Conservation (phyloP, 208 protist species). For the Leishmania martiniquensis region DNA sequence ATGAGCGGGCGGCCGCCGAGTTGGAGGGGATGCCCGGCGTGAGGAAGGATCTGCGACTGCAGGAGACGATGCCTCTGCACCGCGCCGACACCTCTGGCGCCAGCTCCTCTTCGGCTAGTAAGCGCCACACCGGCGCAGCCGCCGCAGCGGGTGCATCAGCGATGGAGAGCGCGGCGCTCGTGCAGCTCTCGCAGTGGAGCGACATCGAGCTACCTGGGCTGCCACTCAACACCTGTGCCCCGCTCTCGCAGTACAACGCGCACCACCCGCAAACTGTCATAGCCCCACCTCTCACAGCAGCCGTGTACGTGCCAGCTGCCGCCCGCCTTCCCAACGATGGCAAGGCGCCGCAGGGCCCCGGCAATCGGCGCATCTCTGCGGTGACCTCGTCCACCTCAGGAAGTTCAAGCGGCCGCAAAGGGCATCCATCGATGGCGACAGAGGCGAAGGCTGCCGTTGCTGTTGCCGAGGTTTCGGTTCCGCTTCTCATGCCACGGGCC, state of each 20-base stretch:
- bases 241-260: conserved; percentile 63
- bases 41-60: conserved; percentile 52
- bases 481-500: conserved; percentile 60
- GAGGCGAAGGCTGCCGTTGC: conserved; percentile 7
- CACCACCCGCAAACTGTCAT: conserved; percentile 47
- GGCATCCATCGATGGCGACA: not conserved
- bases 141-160: conserved; percentile 9
- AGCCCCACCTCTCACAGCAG: conserved; percentile 21
- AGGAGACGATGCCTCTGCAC: conserved; percentile 61
- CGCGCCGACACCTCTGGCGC: conserved; percentile 14
- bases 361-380: conserved; percentile 4
- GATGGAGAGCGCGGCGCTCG: conserved; percentile 15
- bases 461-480: conserved; percentile 24
- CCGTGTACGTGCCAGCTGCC: conserved; percentile 42
- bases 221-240: conserved; percentile 50
- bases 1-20: conserved; percentile 39
- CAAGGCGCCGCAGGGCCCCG: conserved; percentile 1
- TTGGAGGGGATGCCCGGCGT: conserved; percentile 30
- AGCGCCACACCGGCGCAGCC: conserved; percentile 12
- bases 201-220: conserved; percentile 70
- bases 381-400: not conserved
- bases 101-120: conserved; percentile 1
- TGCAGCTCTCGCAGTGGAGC: conserved; percentile 29
- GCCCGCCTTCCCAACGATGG: conserved; percentile 1
- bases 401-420: conserved; percentile 3